Evolutionary conservation across 1,139 yeast genomes (phyloP), one percentile per base, ranked within the genome.

Genomic region (Lodderomyces metapsilosis): DNA sequence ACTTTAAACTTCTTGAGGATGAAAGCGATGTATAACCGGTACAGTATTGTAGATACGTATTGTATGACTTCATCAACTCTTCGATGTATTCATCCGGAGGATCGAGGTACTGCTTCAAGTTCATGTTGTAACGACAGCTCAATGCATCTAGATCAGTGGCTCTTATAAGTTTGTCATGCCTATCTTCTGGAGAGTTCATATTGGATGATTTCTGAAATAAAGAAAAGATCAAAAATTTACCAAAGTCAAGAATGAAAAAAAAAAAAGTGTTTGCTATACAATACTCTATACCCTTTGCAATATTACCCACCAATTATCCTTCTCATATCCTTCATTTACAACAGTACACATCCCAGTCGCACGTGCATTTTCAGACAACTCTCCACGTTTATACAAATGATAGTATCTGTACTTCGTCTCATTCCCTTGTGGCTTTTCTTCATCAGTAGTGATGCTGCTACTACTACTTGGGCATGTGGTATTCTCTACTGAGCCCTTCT

Each of bases 251-350:
- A n/a, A n/a, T n/a, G n/a, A n/a, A n/a, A n/a, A n/a, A n/a, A n/a
- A n/a, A n/a, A n/a, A n/a, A n/a, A n/a, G n/a, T n/a, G n/a, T n/a
- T n/a, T n/a, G n/a, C n/a, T n/a, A n/a, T n/a, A n/a, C n/a, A n/a
- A n/a, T n/a, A n/a, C n/a, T 15, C 24, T 32, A 18, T 18, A 32
- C 6, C 11, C 53, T 64, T 49, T 50, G 59, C 4, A 68, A 50
- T 1, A 71, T 59, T 1, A 66, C 64, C 88, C 96, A 92, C 98
- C 98, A 92, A 57, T 92, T 92, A 57, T 94, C 98, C 54, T 77
- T 78, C 57, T 92, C 98, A 57, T 91, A 94, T 1, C 99, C 99
- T 39, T 77, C 68, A 24, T 77, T 80, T 0, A 85, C 71, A 1
- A 91, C 68, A 2, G 47, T 52, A 39, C 71, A 66, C 1, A 83